Base-by-base conservation (phyloP, 352 stramenopile species). In the Blastocystis hominis region DNA sequence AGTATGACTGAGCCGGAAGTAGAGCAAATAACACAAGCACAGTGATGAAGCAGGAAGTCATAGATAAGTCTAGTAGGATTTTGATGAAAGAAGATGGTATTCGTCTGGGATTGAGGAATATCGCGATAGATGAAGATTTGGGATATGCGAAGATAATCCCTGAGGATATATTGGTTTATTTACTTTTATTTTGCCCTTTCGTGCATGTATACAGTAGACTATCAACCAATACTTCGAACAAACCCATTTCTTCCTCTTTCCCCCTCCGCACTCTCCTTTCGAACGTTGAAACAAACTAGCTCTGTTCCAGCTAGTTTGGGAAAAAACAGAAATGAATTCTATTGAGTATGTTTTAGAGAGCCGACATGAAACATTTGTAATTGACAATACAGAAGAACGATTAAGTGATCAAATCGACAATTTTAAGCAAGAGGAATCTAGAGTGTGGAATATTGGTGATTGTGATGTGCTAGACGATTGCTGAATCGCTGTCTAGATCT, bases 351-450 rank as follows among this genome's bases (percentile, higher is more conserved):
- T 84, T 13, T 10, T 84, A 47, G 50, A 84, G 10, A 2, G 47
- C 34, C n/a, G 62, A 42, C 53, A 66, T 69, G 72, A 84, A n/a
- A 20, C 36, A 42, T 68, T 84, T 44, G 36, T 66, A 30, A n/a
- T 84, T 7, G 30, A 68, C 10, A 47, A 84, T 20, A 30, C 47
- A 0, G 46, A 24, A 3, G 46, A 36, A 17, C 72, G 72, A 68
- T 46, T 84, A 4, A 66, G 44, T 2, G 47, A 68, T 20, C 44
- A 63, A 47, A 84, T 84, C 24, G 72, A 84, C 10, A 30, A 69
- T 13, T 84, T 84, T 34, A 66, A 84, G 47, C 24, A 68, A 68
- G 40, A 44, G 3, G 47, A 64, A 17, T 66, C 72, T 3, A 84
- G 13, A 44, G 72, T 84, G 40, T 20, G 53, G 40, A 24, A 20